Base-by-base conservation (phyloP, 140 eudicot species). In the Senecio squalidus region DNA sequence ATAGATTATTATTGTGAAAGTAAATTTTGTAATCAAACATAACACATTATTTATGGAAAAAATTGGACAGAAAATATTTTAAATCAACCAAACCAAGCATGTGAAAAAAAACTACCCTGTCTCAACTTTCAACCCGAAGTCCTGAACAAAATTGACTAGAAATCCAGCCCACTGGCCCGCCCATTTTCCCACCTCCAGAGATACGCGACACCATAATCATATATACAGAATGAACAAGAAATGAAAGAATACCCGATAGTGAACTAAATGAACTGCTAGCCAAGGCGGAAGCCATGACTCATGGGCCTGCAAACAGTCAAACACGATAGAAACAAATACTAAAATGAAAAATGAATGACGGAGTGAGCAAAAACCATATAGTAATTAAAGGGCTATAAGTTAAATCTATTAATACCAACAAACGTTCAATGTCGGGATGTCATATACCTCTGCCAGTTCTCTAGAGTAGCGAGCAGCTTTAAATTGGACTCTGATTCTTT, bases 271-370 rank as follows among this genome's bases (percentile, higher is more conserved):
- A 68, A 63, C 47, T 21, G 78, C 67, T 25, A 82, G 76, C 91
- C 91, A 82, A 36, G 78, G 75, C 29, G 83, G 80, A 62, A 82
- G 57, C 85, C 85, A 75, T 23, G 76, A 67, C 39, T 55, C 70
- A 26, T 39, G 73, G 46, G 68, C 82, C 89, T 82, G 72, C n/a
- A n/a, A n/a, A n/a, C n/a, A n/a, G n/a, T n/a, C n/a, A 11, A 51
- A 24, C n/a, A 51, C 14, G 4, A 44, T 14, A 0, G 9, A 43
- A 25, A 9, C 15, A 24, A 49, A 6, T 29, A 64, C 7, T 0
- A 30, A 27, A 43, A 57, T 31, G 27, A 53, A 40, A 28, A 34
- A 7, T 27, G 5, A 11, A 13, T 27, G 0, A 31, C 44, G 21
- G 18, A 61, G 34, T 26, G 28, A 2, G 49, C 21, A 73, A 11